A percentile compares a stretch with the other conserved stretches of the same genome.
phyloP scores from a whole-genome alignment of 2,329 filamentous ascomycete species.

The Gaeumannomyces sp. region DNA sequence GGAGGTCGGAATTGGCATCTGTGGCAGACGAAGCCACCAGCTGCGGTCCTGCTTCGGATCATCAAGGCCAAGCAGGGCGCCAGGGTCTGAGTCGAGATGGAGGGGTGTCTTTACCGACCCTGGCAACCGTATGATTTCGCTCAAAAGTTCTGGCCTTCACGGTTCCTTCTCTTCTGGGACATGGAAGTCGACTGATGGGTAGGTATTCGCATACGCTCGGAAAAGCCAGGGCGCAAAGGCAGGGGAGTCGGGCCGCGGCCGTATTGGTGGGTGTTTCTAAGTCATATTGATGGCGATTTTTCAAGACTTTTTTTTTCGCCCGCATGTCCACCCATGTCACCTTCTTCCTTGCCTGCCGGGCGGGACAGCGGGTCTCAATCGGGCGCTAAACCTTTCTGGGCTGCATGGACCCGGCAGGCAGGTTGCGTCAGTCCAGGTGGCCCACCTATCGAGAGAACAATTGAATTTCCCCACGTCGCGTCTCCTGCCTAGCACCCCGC shows the following conservation, averaged over 20 bases:
- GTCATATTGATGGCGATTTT: not conserved
- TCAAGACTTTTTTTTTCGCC: not conserved
- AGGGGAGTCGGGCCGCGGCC: not conserved
- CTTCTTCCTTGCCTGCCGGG: not conserved
- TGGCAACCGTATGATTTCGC: not conserved
- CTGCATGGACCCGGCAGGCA: not conserved
- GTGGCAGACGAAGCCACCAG: conserved; percentile 14
- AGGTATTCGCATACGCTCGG: not conserved
- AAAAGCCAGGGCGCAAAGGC: not conserved
- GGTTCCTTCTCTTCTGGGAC: not conserved
- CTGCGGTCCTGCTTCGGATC: conserved; percentile 5
- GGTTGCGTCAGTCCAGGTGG: too few species aligned
- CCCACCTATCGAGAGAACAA: not conserved
- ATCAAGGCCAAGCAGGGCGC: not conserved
- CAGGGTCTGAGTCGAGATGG: not conserved
- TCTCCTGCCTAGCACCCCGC: not conserved
- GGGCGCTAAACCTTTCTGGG: not conserved
- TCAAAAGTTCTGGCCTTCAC: too few species aligned
- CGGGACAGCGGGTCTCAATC: not conserved
- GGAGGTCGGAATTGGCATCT: conserved; percentile 12
- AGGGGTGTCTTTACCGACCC: not conserved
- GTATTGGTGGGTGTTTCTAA: not conserved
- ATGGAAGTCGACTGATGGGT: not conserved
- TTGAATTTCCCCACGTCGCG: not conserved
- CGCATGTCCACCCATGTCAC: not conserved